A percentile compares a stretch with the other conserved stretches of the same genome.
Evolutionary conservation across 1,284 basidiomycete genomes (phyloP).

Genomic region (Puccinia triticina): DNA sequence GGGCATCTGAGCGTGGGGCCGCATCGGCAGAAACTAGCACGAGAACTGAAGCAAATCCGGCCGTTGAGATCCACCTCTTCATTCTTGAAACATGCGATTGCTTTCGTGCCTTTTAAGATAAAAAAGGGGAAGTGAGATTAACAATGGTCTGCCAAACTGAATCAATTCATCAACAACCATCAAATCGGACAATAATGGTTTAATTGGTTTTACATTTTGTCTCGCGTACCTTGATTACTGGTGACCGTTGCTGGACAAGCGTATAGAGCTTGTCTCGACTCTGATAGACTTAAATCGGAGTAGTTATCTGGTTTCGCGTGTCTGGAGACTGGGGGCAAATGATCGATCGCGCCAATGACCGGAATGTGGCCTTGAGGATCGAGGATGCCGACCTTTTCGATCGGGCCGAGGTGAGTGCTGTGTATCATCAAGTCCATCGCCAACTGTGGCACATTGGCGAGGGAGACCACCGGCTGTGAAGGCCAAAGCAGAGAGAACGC

Average conservation of each 20-base stretch:
- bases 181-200: not conserved
- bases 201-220: not conserved
- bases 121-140: no score
- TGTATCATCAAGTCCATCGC: constrained; percentile 32
- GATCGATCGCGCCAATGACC: constrained; percentile 18
- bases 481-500: not conserved
- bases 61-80: constrained; percentile 4
- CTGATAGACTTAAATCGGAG: constrained; percentile 42
- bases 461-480: constrained; percentile 30
- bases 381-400: constrained; percentile 27
- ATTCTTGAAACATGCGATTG: not conserved
- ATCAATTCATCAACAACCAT: not conserved
- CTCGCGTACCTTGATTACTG: constrained; percentile 23
- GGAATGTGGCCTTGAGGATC: constrained; percentile 34
- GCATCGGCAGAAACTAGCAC: constrained; percentile 28
- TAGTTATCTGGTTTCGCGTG: not conserved
- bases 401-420: not conserved
- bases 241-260: constrained; percentile 36
- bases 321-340: not conserved
- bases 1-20: constrained; percentile 13
- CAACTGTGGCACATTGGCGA: constrained; percentile 42
- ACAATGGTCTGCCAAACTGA: not conserved
- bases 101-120: constrained; percentile 14
- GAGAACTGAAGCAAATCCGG: constrained; percentile 19
- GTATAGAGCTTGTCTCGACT: not conserved